Conservation (phyloP, 306 rosid genomes). For the Dryas octopetala region DNA sequence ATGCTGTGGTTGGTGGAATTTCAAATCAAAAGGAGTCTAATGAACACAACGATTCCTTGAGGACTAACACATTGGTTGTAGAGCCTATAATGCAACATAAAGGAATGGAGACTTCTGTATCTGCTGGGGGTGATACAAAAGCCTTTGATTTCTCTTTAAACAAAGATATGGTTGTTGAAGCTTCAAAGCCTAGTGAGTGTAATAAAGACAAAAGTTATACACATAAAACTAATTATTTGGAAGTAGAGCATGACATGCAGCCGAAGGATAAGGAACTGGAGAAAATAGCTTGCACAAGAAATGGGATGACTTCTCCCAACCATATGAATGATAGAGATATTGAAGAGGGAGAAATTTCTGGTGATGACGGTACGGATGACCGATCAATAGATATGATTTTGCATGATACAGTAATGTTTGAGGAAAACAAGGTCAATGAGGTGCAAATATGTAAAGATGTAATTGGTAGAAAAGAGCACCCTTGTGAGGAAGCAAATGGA, state of each 20-base stretch:
- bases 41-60: no score
- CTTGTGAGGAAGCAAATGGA: no score
- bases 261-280: no score
- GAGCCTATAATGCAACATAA: neutral
- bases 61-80: no score
- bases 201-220: slow-evolving; percentile 12
- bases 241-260: neutral
- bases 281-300: slow-evolving; percentile 4
- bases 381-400: slow-evolving; percentile 31
- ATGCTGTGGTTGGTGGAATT: no score
- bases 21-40: no score
- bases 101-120: slow-evolving; percentile 18
- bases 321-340: slow-evolving; percentile 32
- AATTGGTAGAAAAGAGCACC: no score
- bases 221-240: neutral
- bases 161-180: slow-evolving; percentile 21
- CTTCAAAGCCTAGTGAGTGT: slow-evolving; percentile 23
- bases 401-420: slow-evolving; percentile 33
- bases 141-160: slow-evolving; percentile 23
- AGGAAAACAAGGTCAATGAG: no score
- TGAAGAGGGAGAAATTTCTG: slow-evolving; percentile 88
- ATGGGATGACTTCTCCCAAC: slow-evolving; percentile 26
- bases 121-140: slow-evolving; percentile 11
- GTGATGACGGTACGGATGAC: slow-evolving; percentile 36
- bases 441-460: no score